Evolutionary conservation across 1,139 yeast genomes (phyloP).

Genomic region (Wickerhamomyces sp.): DNA sequence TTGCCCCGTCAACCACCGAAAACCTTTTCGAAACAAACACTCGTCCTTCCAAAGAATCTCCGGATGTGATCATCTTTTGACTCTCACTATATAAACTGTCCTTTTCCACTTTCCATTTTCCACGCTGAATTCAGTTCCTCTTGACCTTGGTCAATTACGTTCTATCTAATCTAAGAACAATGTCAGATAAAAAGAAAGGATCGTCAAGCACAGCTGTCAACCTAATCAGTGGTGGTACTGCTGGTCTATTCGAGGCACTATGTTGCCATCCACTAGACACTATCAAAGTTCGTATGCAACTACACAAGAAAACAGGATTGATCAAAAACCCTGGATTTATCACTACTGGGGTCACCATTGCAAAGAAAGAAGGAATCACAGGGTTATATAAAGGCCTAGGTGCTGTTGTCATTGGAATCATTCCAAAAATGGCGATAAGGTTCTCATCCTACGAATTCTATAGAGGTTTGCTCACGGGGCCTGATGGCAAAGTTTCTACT

Average conservation of each 20-base stretch:
- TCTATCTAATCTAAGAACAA: background rate
- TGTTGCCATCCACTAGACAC: slow-evolving; percentile 96
- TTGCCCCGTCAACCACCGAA: background rate
- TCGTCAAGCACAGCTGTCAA: slow-evolving; percentile 55
- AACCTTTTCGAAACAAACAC: too few species aligned
- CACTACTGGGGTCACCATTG: slow-evolving; percentile 75
- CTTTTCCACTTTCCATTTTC: background rate
- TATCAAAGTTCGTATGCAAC: slow-evolving; percentile 95
- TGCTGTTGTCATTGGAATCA: slow-evolving; percentile 95
- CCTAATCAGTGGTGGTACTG: slow-evolving; percentile 93
- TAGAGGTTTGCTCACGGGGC: slow-evolving; percentile 59
- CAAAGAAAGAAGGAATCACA: slow-evolving; percentile 72
- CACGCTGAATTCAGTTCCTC: too few species aligned
- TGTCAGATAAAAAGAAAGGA: slow-evolving; percentile 25
- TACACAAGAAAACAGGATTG: slow-evolving; percentile 57
- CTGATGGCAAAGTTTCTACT: slow-evolving; percentile 65
- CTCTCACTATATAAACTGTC: background rate
- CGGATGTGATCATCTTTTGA: too few species aligned
- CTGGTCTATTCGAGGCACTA: slow-evolving; percentile 93
- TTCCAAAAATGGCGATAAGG: slow-evolving; percentile 97
- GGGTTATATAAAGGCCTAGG: slow-evolving; percentile 95
- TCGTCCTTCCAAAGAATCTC: too few species aligned
- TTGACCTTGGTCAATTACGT: too few species aligned
- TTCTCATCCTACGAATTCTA: slow-evolving; percentile 91
- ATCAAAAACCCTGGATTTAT: slow-evolving; percentile 80